A percentile compares a stretch with the other conserved stretches of the same genome.
These are phyloP conservation scores for Aspergillus caelatus DNA, from an alignment of 2,329 filamentous ascomycete genomes.

Conservation along the genomic window DNA sequence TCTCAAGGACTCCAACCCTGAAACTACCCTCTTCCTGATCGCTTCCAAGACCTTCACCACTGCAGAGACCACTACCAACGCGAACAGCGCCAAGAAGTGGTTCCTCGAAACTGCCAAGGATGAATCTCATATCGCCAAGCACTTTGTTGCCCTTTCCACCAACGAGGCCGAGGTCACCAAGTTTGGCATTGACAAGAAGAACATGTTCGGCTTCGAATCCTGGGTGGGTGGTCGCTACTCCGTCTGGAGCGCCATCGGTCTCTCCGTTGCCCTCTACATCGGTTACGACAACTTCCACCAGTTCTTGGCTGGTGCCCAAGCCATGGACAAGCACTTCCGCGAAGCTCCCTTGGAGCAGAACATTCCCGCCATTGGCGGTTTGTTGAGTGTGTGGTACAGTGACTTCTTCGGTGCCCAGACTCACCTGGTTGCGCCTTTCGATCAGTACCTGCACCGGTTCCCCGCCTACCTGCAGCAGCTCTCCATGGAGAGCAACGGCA, in stretches of 20 bases:
- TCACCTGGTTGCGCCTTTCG: constrained; percentile 94
- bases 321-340: constrained; percentile 98
- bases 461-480: constrained; percentile 98
- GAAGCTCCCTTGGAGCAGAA: constrained; percentile 89
- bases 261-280: constrained; percentile 92
- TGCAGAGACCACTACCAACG: constrained; percentile 94
- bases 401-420: constrained; percentile 99
- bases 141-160: constrained; percentile 97
- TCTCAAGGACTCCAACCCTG: constrained; percentile 82
- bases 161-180: constrained; percentile 95
- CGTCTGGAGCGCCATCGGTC: constrained; percentile 96
- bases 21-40: constrained; percentile 98
- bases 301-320: constrained; percentile 91
- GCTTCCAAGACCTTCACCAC: constrained; percentile 99
- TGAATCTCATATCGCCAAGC: constrained; percentile 78
- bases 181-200: constrained; percentile 97
- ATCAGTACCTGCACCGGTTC: constrained; percentile 99
- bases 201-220: constrained; percentile 99
- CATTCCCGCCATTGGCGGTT: constrained; percentile 87
- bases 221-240: constrained; percentile 99
- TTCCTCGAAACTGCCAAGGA: constrained; percentile 88
- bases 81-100: constrained; percentile 95
- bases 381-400: constrained; percentile 97
- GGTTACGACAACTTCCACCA: constrained; percentile 97
- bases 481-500: constrained; percentile 99